Percentiles rank a stretch among this genome's conserved stretches.
Conservation (phyloP, 1,284 basidiomycete genomes). For the Austropuccinia psidii region DNA sequence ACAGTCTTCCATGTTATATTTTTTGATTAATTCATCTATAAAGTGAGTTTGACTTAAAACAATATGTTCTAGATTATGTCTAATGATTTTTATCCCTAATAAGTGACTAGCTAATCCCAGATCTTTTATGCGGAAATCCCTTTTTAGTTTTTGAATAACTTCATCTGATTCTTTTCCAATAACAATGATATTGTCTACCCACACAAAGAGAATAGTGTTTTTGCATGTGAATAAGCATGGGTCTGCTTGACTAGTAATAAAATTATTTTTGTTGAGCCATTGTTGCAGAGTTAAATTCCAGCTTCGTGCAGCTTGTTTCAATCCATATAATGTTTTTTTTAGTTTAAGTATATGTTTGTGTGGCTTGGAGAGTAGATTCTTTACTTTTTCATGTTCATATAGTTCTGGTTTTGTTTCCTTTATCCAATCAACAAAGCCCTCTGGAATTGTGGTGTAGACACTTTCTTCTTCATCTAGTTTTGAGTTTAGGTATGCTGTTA, state of each 20-base stretch:
- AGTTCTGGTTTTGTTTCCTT: slow-evolving; percentile 4
- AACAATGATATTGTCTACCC: slow-evolving; percentile 8
- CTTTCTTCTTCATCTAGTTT: background rate
- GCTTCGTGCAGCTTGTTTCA: slow-evolving; percentile 12
- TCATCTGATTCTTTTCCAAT: background rate
- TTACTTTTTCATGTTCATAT: background rate
- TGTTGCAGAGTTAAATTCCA: slow-evolving; percentile 10
- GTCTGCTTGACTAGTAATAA: background rate
- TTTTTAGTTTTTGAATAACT: background rate
- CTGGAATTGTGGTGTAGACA: background rate
- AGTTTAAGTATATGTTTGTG: background rate
- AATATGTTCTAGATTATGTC: background rate
- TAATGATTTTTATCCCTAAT: background rate
- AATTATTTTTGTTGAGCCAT: slow-evolving; percentile 7
- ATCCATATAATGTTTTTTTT: slow-evolving; percentile 17
- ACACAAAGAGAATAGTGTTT: background rate
- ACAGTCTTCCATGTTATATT: background rate
- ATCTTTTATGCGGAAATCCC: slow-evolving; percentile 1
- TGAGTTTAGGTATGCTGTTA: slow-evolving; percentile 3
- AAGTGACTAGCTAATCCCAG: background rate
- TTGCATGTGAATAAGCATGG: slow-evolving; percentile 11
- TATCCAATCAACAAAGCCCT: background rate
- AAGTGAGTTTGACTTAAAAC: background rate
- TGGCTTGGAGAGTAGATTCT: background rate
- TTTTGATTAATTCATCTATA: background rate